These are phyloP conservation scores for Strobilomyces echinocephalus DNA, from an alignment of 768 basidiomycete species.

Conservation along the genomic window DNA sequence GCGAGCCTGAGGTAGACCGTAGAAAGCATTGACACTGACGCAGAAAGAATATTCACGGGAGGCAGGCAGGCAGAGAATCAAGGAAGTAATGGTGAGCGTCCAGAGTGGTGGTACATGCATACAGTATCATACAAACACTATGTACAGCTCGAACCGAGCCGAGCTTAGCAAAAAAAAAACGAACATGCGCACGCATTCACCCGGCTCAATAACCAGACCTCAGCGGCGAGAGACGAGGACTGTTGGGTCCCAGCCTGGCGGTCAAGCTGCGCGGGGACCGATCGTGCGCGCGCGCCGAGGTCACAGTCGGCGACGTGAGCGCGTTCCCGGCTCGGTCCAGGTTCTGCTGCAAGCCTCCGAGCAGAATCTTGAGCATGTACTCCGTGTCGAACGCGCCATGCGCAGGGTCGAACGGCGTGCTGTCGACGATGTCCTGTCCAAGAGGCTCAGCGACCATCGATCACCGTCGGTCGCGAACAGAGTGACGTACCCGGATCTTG, in stretches of 20 bases:
- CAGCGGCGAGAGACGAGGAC: constrained; percentile 13
- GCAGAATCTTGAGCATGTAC: constrained; percentile 34
- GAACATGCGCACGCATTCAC: not conserved
- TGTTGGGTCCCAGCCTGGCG: constrained; percentile 7
- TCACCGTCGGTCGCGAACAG: not conserved
- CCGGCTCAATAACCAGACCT: constrained; percentile 11
- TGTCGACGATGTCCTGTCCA: constrained; percentile 44
- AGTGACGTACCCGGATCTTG: constrained; percentile 27
- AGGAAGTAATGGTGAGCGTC: too few relatives aligned
- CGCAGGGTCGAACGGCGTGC: constrained; percentile 35
- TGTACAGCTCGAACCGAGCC: not conserved
- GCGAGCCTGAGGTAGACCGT: too few relatives aligned
- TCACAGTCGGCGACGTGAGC: constrained; percentile 6
- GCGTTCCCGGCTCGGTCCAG: constrained; percentile 10
- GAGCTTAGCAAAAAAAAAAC: not conserved
- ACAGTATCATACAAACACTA: not conserved
- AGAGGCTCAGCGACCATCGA: not conserved
- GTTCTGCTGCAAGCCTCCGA: constrained; percentile 23
- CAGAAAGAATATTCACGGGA: too few relatives aligned
- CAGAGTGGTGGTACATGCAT: not conserved
- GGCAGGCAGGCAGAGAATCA: too few relatives aligned
- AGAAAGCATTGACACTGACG: too few relatives aligned
- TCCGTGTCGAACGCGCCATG: constrained; percentile 31
- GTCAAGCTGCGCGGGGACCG: constrained; percentile 10
- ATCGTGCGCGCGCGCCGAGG: not conserved